Evolutionary conservation across 1,284 basidiomycete species (phyloP).

Genomic region (Pterulicium gracile): DNA sequence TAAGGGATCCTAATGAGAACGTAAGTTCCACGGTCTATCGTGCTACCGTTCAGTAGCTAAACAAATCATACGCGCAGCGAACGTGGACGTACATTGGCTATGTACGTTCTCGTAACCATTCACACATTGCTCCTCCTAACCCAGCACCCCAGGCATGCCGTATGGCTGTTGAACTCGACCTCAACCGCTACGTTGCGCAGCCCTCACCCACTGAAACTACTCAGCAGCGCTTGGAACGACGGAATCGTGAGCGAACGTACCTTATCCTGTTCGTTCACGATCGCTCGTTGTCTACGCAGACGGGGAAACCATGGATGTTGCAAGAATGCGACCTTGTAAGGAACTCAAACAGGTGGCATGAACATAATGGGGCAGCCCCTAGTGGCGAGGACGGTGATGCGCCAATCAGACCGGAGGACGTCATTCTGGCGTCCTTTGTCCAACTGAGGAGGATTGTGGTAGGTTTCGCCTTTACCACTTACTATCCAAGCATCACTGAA

Average conservation of each 20-base stretch:
- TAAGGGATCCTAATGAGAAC: constrained; percentile 48
- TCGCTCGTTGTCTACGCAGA: constrained; percentile 72
- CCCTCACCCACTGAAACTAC: constrained; percentile 49
- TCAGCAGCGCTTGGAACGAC: constrained; percentile 55
- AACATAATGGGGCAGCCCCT: constrained; percentile 33
- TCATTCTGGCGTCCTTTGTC: constrained; percentile 66
- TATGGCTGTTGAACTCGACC: constrained; percentile 71
- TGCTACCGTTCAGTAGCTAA: constrained; percentile 1
- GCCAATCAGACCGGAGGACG: constrained; percentile 62
- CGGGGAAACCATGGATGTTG: constrained; percentile 76
- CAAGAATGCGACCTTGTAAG: constrained; percentile 69
- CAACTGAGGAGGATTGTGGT: constrained; percentile 66
- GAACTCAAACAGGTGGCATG: constrained; percentile 59
- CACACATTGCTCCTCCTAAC: constrained; percentile 10
- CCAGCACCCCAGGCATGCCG: constrained; percentile 51
- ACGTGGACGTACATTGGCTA: constrained; percentile 82
- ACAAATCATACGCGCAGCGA: constrained; percentile 30
- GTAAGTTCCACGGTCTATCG: constrained; percentile 26
- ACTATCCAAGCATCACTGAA: constrained; percentile 6
- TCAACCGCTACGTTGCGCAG: constrained; percentile 54
- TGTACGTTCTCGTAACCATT: constrained; percentile 35
- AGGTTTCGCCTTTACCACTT: constrained; percentile 17
- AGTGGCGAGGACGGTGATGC: too few relatives aligned
- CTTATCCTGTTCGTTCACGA: constrained; percentile 77
- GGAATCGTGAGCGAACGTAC: constrained; percentile 75